A percentile compares a stretch with the other conserved stretches of the same genome.
Conservation (phyloP, 345 rosid species). For the Hibiscus mutabilis region DNA sequence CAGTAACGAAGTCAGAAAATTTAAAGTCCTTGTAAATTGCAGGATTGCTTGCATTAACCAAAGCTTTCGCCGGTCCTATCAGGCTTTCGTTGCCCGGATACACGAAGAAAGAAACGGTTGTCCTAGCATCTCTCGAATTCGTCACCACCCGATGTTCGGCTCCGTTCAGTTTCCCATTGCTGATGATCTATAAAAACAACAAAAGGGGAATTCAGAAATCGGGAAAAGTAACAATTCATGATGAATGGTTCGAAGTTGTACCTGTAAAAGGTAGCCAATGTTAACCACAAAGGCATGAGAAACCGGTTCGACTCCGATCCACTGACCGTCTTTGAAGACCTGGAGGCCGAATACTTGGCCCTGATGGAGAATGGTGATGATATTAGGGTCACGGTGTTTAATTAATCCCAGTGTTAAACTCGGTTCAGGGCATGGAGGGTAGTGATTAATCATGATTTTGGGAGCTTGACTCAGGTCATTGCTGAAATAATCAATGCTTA, state of each 20-base stretch:
- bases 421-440: constrained; percentile 37
- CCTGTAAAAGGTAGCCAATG: constrained; percentile 18
- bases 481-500: constrained; percentile 14
- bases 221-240: background rate
- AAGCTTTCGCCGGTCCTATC: constrained; percentile 18
- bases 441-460: constrained; percentile 19
- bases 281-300: constrained; percentile 30
- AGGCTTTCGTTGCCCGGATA: background rate
- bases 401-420: constrained; percentile 31
- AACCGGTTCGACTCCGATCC: constrained; percentile 30
- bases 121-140: constrained; percentile 14
- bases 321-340: constrained; percentile 27
- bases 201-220: too few relatives aligned
- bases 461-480: constrained; percentile 5
- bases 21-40: constrained; percentile 10
- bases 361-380: constrained; percentile 28
- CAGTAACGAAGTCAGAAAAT: constrained; percentile 6
- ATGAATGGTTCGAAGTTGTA: background rate
- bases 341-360: constrained; percentile 32
- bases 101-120: constrained; percentile 18
- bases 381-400: constrained; percentile 23
- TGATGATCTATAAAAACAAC: background rate
- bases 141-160: constrained; percentile 30
- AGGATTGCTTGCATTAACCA: constrained; percentile 17
- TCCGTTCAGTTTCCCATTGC: constrained; percentile 17